A percentile compares a stretch with the other conserved stretches of the same genome.
Evolutionary conservation across 2,329 filamentous ascomycete species (phyloP).

Genomic region (Neonectria neomacrospora): DNA sequence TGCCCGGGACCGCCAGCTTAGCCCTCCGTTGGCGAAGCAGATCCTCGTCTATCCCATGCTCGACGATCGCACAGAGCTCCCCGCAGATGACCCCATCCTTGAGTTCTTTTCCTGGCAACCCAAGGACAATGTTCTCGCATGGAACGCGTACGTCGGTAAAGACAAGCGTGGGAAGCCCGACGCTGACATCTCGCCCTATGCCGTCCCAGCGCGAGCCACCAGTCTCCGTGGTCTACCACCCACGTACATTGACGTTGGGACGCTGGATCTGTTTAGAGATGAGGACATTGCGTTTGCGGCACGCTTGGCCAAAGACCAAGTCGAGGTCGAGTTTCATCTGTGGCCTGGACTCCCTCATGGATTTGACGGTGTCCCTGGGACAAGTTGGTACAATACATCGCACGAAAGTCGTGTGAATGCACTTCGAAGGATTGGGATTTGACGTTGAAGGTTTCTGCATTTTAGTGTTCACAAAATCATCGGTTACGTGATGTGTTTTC

Average conservation of each 20-base stretch:
- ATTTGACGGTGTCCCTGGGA: neutral
- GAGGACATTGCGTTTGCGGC: conserved; percentile 1
- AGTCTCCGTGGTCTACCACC: conserved; percentile 1
- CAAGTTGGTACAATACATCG: neutral
- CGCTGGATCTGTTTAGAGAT: conserved; percentile 7
- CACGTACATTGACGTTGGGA: conserved; percentile 5
- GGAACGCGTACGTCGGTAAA: neutral
- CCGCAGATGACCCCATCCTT: conserved; percentile 1
- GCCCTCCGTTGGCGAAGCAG: conserved; percentile 47
- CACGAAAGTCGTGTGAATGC: neutral
- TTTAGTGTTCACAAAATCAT: no score
- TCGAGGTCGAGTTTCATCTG: conserved; percentile 12
- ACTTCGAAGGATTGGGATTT: neutral
- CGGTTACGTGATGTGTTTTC: no score
- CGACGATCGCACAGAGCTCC: conserved; percentile 43
- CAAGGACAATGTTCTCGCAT: neutral
- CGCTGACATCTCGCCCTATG: conserved; percentile 11
- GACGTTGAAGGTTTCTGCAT: neutral
- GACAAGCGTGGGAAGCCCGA: conserved; percentile 2
- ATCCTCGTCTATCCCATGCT: conserved; percentile 51
- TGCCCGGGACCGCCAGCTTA: conserved; percentile 44
- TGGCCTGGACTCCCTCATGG: conserved; percentile 9
- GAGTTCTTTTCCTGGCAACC: conserved; percentile 9
- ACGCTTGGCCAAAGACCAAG: neutral
- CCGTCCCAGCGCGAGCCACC: conserved; percentile 9